Conservation (phyloP, 2,329 filamentous ascomycete species). For the Fusarium odoratissimum region DNA sequence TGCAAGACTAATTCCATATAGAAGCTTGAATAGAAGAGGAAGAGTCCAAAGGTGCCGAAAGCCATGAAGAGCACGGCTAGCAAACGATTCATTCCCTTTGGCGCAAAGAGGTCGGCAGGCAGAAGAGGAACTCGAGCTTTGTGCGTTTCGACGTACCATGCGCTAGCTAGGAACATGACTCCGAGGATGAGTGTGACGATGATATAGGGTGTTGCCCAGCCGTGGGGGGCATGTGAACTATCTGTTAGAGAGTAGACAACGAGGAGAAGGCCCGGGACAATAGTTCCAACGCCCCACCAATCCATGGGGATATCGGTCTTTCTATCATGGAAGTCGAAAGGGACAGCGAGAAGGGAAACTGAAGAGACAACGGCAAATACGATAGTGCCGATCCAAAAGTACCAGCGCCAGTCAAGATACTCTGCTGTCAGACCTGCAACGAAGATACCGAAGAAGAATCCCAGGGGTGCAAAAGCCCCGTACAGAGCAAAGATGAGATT, state of each 20-base stretch:
- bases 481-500: conserved; percentile 73
- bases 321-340: conserved; percentile 48
- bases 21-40: conserved; percentile 71
- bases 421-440: conserved; percentile 72
- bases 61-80: conserved; percentile 62
- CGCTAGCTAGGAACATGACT: conserved; percentile 60
- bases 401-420: conserved; percentile 73
- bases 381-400: conserved; percentile 72
- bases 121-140: conserved; percentile 70
- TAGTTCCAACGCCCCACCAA: conserved; percentile 66
- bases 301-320: conserved; percentile 62
- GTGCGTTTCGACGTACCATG: conserved; percentile 73
- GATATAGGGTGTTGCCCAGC: conserved; percentile 75
- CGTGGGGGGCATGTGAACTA: conserved; percentile 68
- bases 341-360: conserved; percentile 55
- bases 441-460: conserved; percentile 74
- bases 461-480: conserved; percentile 66
- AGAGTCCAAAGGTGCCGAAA: conserved; percentile 69
- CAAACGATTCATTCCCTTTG: conserved; percentile 69
- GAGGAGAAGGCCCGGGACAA: conserved; percentile 68
- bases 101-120: conserved; percentile 69
- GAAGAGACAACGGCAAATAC: conserved; percentile 60
- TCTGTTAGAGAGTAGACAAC: conserved; percentile 76
- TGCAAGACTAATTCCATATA: conserved; percentile 68
- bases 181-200: conserved; percentile 69